Base-by-base conservation (phyloP, 208 protist species). In the Leishmania braziliensis region DNA sequence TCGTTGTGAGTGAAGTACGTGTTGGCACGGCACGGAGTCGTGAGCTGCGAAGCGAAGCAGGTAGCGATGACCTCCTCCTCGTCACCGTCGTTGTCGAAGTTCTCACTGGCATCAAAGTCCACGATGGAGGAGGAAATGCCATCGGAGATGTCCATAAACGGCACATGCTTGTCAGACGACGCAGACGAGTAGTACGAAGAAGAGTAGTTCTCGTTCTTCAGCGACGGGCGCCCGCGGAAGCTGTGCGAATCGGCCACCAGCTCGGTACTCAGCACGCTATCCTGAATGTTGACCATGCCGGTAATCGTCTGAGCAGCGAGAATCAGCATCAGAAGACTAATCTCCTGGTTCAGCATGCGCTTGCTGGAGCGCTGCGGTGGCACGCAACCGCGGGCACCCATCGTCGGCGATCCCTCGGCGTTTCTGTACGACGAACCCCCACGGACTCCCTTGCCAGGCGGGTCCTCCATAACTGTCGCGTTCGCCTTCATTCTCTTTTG, bases 261-360 rank as follows among this genome's bases (percentile, higher is more conserved):
- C 78, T 95, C 92, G n/a, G 89, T 93, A 85, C 90, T 94, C 69
- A 94, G 84, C 69, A 84, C 78, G 68, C 87, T 78, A 39, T 86
- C 77, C 66, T 81, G 65, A 51, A 82, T 78, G 75, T 77, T 82
- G 39, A 63, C 74, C 74, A 89, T 58, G 68, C 86, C 87, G n/a
- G 85, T 81, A n/a, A 89, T 58, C 39, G 85, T 87, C 66, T 92
- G 79, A 46, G 86, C 84, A 51, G 86, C 86, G 79, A 95, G 84
- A 51, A 91, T 68, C 26, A 94, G 77, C 80, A 95, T 85, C 51
- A 90, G 73, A 70, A 91, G 43, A 48, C 88, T 79, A 50, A 95
- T 89, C 84, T 94, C 87, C 16, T 80, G 77, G 54, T 70, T 80
- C 62, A 89, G 60, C 65, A 86, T 77, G 56, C 77, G 79, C 72